Evolutionary conservation across 2,329 filamentous ascomycete species (phyloP), one percentile per base, ranked within the genome.

Genomic region (Trichoderma koningiopsis): DNA sequence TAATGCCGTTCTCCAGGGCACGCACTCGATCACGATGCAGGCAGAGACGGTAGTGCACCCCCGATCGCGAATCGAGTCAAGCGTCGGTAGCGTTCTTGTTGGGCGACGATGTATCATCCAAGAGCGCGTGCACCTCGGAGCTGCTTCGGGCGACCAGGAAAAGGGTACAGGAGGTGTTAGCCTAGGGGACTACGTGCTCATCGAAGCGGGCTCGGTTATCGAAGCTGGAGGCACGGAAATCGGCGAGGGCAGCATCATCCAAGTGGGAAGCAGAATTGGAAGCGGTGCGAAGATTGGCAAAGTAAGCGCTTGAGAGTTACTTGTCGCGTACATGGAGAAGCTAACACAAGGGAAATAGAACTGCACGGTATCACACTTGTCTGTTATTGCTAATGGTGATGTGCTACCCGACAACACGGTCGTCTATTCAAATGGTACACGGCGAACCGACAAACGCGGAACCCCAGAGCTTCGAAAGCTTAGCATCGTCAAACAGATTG

Each of bases 31-130:
- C 72, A 90, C 88, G 56, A 89, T 98, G 72, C 90, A 90, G 68
- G 86, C 92, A 29, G 90, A 93, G 76, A 90, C 89, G 4, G 87
- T 97, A 7, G 82, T 99, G n/a, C 95, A 98, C 76, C 94, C 96
- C 1, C 92, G 94, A 60, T 88, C 90, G 19, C 89, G 90, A 71
- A 86, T 97, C 68, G 92, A 94, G 75, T 91, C 95, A 10, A 89
- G 89, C 69, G 85, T 91, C 63, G 93, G 93, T 5, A 90, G 93
- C 55, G 89, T 98, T 73, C 89, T 89, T 33, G 87, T 97, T 70
- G 94, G 94, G 31, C 89, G 92, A 70, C 89, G 91, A 64, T 96
- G 92, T 75, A 91, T 97, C 57, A 85, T 98, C 55, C 89, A 91
- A 73, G 96, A 98, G 81, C 83, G 88, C 69, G 80, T 85, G 10